phyloP scores from a whole-genome alignment of 202 grass and related monocot genomes.

The Cymbopogon flexuosus region DNA sequence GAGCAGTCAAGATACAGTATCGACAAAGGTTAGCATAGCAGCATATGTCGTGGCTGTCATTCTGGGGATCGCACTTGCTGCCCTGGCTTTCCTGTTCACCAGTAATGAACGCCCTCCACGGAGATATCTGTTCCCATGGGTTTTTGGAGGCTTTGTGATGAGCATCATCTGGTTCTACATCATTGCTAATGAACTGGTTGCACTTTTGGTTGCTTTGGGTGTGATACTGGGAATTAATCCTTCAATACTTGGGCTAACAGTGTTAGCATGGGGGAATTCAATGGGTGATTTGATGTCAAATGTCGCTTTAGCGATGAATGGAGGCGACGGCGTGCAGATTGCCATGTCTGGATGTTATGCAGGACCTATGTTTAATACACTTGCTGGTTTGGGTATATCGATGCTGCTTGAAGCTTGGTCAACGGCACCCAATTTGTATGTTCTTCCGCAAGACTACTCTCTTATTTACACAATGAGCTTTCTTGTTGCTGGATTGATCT shows the following conservation, averaged over 20 bases:
- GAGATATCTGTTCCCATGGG: slow-evolving; percentile 87
- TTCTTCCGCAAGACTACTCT: slow-evolving; percentile 66
- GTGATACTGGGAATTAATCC: slow-evolving; percentile 85
- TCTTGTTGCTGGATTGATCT: slow-evolving; percentile 76
- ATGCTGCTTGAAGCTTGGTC: slow-evolving; percentile 91
- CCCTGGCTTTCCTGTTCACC: slow-evolving; percentile 67
- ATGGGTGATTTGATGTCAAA: slow-evolving; percentile 98
- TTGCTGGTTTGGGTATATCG: slow-evolving; percentile 81
- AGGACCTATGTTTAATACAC: slow-evolving; percentile 94
- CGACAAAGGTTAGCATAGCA: slow-evolving; percentile 39
- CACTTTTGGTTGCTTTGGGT: slow-evolving; percentile 81
- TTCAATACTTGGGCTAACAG: slow-evolving; percentile 89
- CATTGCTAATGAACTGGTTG: slow-evolving; percentile 89
- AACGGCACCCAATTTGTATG: slow-evolving; percentile 51
- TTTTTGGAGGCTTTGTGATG: slow-evolving; percentile 94
- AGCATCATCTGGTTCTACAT: slow-evolving; percentile 99
- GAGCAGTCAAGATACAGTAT: slow-evolving; percentile 48
- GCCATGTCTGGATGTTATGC: slow-evolving; percentile 98
- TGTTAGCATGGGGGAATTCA: slow-evolving; percentile 96
- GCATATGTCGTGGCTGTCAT: slow-evolving; percentile 47
- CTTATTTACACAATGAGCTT: slow-evolving; percentile 86
- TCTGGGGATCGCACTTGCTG: slow-evolving; percentile 56
- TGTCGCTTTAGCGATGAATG: slow-evolving; percentile 84
- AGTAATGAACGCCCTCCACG: slow-evolving; percentile 57
- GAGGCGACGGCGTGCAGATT: slow-evolving; percentile 86